phyloP scores from a whole-genome alignment of 2,329 filamentous ascomycete genomes.

The Penicillium sp. region DNA sequence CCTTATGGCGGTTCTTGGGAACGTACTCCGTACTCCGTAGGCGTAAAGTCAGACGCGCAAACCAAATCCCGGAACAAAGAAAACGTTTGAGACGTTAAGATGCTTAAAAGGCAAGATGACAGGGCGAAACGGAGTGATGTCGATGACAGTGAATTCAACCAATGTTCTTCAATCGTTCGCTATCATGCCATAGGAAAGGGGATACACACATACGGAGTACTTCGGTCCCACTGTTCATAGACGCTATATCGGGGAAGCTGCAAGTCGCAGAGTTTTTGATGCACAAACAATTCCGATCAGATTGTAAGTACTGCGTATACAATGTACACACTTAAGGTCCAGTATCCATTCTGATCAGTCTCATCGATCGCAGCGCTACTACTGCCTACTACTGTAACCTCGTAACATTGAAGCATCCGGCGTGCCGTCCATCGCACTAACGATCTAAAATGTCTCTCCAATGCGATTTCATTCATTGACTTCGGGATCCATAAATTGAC shows the following conservation, averaged over 20 bases:
- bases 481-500: not conserved
- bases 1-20: slow-evolving; percentile 1
- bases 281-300: slow-evolving; percentile 1
- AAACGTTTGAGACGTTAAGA: not conserved
- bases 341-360: slow-evolving; percentile 7
- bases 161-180: not conserved
- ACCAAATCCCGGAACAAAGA: not conserved
- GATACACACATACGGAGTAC: not conserved
- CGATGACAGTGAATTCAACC: not conserved
- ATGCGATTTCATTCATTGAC: not conserved
- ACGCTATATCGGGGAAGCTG: slow-evolving; percentile 8
- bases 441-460: not conserved
- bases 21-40: not conserved
- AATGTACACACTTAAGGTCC: not conserved
- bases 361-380: not conserved
- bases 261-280: slow-evolving; percentile 3
- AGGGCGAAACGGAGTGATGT: not conserved
- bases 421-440: not conserved
- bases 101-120: not conserved
- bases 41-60: not conserved
- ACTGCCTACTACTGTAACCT: not conserved
- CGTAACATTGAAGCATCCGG: not conserved
- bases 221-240: not conserved
- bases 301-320: not conserved
- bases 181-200: not conserved